A percentile compares a stretch with the other conserved stretches of the same genome.
phyloP scores from a whole-genome alignment of 2,329 filamentous ascomycete genomes.

The Dactylellina haptotyla region DNA sequence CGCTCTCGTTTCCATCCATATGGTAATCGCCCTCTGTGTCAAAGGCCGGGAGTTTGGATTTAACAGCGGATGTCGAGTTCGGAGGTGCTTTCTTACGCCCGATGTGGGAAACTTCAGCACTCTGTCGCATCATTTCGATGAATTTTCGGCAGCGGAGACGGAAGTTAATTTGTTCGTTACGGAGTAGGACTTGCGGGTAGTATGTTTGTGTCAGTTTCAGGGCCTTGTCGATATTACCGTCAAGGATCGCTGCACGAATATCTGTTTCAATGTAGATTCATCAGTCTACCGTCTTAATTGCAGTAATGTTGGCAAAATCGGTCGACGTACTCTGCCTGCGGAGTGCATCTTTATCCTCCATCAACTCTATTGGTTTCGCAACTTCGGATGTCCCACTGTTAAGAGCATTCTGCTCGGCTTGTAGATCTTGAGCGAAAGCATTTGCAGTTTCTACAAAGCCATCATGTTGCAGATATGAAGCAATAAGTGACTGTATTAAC shows the following conservation, averaged over 20 bases:
- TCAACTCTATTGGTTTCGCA: slow-evolving; percentile 68
- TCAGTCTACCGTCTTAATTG: no score
- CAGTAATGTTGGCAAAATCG: slow-evolving; percentile 16
- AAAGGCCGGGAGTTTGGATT: slow-evolving; percentile 55
- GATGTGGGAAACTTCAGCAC: slow-evolving; percentile 58
- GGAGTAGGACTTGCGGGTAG: slow-evolving; percentile 81
- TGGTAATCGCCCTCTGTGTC: slow-evolving; percentile 47
- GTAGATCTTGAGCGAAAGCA: slow-evolving; percentile 85
- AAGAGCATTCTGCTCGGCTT: slow-evolving; percentile 76
- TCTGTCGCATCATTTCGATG: slow-evolving; percentile 87
- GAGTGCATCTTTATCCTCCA: slow-evolving; percentile 85
- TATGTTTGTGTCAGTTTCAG: slow-evolving; percentile 81
- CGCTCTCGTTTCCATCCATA: slow-evolving; percentile 55
- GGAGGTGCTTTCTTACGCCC: slow-evolving; percentile 56
- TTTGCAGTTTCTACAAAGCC: slow-evolving; percentile 93
- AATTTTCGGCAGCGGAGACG: slow-evolving; percentile 89
- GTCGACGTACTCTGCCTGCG: slow-evolving; percentile 78
- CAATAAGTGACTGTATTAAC: slow-evolving; percentile 81
- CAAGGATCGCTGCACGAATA: slow-evolving; percentile 85
- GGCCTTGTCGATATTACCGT: slow-evolving; percentile 90
- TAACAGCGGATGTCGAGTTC: slow-evolving; percentile 61
- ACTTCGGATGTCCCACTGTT: slow-evolving; percentile 66
- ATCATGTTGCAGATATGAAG: slow-evolving; percentile 83
- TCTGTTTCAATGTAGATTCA: slow-evolving; percentile 65
- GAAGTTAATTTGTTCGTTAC: slow-evolving; percentile 87